Evolutionary conservation across 495 filamentous ascomycete genomes (phyloP).

Genomic region (Acidomyces sp.): DNA sequence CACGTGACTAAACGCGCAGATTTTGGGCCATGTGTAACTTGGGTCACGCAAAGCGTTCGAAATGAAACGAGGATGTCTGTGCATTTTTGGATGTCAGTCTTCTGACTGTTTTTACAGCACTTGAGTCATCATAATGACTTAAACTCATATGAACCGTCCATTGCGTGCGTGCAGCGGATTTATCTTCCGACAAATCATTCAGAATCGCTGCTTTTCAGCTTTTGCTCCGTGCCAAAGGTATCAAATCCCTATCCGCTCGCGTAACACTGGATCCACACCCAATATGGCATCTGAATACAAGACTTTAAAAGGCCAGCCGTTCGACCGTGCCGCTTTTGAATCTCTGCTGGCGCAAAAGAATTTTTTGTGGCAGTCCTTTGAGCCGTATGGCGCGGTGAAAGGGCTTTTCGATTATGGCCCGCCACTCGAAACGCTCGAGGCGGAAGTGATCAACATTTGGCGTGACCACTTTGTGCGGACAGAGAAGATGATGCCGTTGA

Average conservation of each 20-base stretch:
- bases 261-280: slow-evolving; percentile 11
- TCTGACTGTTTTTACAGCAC: too few relatives aligned
- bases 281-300: slow-evolving; percentile 33
- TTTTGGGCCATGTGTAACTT: too few relatives aligned
- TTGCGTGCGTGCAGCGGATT: too few relatives aligned
- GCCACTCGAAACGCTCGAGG: slow-evolving; percentile 31
- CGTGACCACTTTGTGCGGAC: slow-evolving; percentile 49
- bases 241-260: slow-evolving; percentile 4
- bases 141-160: too few relatives aligned
- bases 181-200: too few relatives aligned
- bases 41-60: too few relatives aligned
- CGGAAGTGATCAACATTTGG: slow-evolving; percentile 82
- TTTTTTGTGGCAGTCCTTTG: slow-evolving; percentile 92
- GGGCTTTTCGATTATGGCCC: slow-evolving; percentile 33
- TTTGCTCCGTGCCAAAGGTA: slow-evolving; percentile 2
- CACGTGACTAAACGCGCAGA: too few relatives aligned
- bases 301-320: slow-evolving; percentile 76
- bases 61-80: too few relatives aligned
- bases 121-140: too few relatives aligned
- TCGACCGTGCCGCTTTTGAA: slow-evolving; percentile 70
- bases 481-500: slow-evolving; percentile 37
- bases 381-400: slow-evolving; percentile 59
- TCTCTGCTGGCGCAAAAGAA: slow-evolving; percentile 72
- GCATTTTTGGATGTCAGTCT: too few relatives aligned
- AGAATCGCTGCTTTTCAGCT: slow-evolving; percentile 1